Conservation (phyloP, 2,329 filamentous ascomycete genomes). For the Aspergillus sp. region DNA sequence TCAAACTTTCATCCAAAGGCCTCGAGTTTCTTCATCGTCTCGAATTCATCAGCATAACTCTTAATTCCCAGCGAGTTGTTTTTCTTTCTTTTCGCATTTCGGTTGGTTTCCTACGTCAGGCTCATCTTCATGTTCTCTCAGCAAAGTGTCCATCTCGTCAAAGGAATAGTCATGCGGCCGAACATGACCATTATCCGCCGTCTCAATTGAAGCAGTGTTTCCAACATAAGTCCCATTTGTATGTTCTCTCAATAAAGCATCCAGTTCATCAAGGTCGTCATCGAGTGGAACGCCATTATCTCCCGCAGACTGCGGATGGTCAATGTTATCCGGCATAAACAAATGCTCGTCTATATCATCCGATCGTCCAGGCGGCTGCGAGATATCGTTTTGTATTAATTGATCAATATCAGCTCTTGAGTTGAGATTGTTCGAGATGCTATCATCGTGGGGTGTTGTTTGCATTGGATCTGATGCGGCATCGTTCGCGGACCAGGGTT, state of each 20-base stretch:
- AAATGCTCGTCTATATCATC: constrained; percentile 15
- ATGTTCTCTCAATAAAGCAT: constrained; percentile 46
- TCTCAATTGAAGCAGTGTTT: neutral
- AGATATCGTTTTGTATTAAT: neutral
- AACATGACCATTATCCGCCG: constrained; percentile 3
- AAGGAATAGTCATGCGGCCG: constrained; percentile 36
- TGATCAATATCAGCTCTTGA: too few species aligned
- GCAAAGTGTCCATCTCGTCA: constrained; percentile 48
- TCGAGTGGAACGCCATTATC: constrained; percentile 21
- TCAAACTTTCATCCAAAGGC: constrained; percentile 15
- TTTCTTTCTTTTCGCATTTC: neutral
- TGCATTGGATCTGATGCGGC: neutral
- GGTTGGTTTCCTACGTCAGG: neutral
- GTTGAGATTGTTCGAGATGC: neutral
- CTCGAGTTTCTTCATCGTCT: constrained; percentile 56
- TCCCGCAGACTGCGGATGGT: constrained; percentile 13
- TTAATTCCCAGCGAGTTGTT: neutral
- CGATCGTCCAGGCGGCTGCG: neutral
- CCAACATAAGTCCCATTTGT: constrained; percentile 16
- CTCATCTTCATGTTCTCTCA: constrained; percentile 8
- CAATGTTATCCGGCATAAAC: constrained; percentile 32
- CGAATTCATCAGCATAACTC: constrained; percentile 43
- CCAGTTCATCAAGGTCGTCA: constrained; percentile 49
- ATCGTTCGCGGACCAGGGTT: constrained; percentile 25
- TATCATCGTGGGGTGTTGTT: neutral